phyloP scores from a whole-genome alignment of 495 filamentous ascomycete species.

The Lophiotrema nucula region DNA sequence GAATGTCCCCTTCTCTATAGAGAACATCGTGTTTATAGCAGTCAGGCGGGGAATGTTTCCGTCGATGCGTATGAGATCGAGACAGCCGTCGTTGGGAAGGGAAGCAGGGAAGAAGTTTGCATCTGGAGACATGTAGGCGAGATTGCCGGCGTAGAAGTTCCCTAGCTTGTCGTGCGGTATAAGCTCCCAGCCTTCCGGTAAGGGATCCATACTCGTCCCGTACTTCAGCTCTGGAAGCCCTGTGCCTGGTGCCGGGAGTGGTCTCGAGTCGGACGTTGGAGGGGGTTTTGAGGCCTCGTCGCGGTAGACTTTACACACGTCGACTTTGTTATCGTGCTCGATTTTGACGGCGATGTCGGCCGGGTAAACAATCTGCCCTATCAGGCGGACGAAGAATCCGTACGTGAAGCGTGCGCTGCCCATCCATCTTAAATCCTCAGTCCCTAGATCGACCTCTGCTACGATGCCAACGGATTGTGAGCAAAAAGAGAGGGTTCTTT shows the following conservation, averaged over 20 bases:
- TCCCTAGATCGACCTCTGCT: conserved; percentile 83
- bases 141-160: conserved; percentile 94
- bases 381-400: conserved; percentile 71
- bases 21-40: conserved; percentile 64
- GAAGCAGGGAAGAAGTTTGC: conserved; percentile 86
- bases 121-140: conserved; percentile 86
- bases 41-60: conserved; percentile 66
- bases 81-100: conserved; percentile 76
- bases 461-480: conserved; percentile 89
- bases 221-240: conserved; percentile 72
- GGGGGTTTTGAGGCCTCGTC: conserved; percentile 45
- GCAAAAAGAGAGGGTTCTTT: conserved; percentile 77
- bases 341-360: conserved; percentile 84
- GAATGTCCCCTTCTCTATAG: conserved; percentile 67
- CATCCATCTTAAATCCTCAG: conserved; percentile 91
- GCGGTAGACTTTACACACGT: conserved; percentile 71
- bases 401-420: conserved; percentile 79
- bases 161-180: conserved; percentile 73
- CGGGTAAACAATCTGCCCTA: conserved; percentile 74
- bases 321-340: conserved; percentile 71
- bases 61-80: conserved; percentile 80
- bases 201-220: conserved; percentile 71
- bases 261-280: conserved; percentile 18
- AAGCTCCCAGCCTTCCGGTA: conserved; percentile 73
- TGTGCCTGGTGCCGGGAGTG: background rate